These are phyloP conservation scores for Schwanniomyces etchellsii DNA, from an alignment of 1,139 yeast genomes.

Conservation along the genomic window DNA sequence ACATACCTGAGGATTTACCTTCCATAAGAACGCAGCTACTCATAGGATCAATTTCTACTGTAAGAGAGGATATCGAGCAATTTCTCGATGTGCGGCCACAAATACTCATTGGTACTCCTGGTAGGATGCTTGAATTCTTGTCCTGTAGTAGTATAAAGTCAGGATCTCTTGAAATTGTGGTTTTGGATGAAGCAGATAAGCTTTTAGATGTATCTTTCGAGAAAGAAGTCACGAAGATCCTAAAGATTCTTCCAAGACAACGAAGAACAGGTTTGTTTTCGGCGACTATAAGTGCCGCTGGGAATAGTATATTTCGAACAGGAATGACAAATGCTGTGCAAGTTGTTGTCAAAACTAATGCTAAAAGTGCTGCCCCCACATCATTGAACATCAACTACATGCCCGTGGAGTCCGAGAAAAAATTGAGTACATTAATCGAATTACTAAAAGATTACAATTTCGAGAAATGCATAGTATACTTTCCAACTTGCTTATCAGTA, in stretches of 20 bases:
- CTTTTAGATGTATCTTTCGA: conserved; percentile 76
- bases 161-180: conserved; percentile 61
- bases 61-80: conserved; percentile 66
- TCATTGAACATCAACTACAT: conserved; percentile 61
- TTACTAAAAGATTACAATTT: conserved; percentile 50
- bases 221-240: conserved; percentile 59
- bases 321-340: conserved; percentile 91
- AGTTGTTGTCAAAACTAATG: conserved; percentile 59
- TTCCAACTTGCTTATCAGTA: conserved; percentile 86
- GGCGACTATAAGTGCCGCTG: conserved; percentile 84
- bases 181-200: conserved; percentile 92
- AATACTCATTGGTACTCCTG: conserved; percentile 88
- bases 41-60: conserved; percentile 71
- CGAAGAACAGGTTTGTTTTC: conserved; percentile 90
- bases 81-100: conserved; percentile 58
- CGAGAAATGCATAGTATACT: conserved; percentile 78
- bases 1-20: conserved; percentile 45
- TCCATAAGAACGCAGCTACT: conserved; percentile 61
- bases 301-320: conserved; percentile 59
- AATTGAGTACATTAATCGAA: conserved; percentile 53
- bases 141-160: conserved; percentile 46
- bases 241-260: conserved; percentile 74
- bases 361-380: conserved; percentile 46
- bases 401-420: conserved; percentile 53
- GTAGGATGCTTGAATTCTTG: conserved; percentile 75